phyloP scores from a whole-genome alignment of 352 stramenopile genomes.

The Phytophthora ohioensis region DNA sequence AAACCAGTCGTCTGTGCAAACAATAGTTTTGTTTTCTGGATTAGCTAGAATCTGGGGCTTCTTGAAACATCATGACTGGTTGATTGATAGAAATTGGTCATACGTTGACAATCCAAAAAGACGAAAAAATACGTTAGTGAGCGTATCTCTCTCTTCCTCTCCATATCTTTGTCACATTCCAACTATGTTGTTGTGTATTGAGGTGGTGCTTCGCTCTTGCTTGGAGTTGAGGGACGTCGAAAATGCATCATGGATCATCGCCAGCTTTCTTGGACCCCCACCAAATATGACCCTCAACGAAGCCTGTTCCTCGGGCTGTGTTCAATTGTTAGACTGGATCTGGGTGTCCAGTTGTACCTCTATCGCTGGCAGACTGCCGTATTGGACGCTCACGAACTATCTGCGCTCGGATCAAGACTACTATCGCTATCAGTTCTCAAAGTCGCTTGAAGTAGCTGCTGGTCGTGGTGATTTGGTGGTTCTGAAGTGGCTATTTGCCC shows the following conservation, averaged over 20 bases:
- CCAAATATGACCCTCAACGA: neutral
- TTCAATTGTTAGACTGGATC: conserved; percentile 2
- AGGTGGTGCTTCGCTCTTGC: neutral
- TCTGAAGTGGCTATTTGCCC: neutral
- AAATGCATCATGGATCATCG: neutral
- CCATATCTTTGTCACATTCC: too few relatives aligned
- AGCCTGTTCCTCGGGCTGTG: neutral
- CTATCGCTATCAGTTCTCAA: neutral
- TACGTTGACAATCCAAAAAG: too few relatives aligned
- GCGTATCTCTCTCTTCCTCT: too few relatives aligned
- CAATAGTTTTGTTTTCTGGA: too few relatives aligned
- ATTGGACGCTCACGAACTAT: conserved; percentile 1
- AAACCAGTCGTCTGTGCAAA: too few relatives aligned
- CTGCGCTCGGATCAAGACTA: conserved; percentile 2
- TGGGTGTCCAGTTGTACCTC: neutral
- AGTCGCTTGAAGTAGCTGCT: neutral
- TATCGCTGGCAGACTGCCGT: neutral
- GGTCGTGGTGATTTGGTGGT: neutral
- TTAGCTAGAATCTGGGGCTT: too few relatives aligned
- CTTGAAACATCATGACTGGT: too few relatives aligned
- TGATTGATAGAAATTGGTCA: too few relatives aligned
- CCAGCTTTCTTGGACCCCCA: neutral
- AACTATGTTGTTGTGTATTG: neutral
- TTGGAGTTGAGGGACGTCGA: neutral
- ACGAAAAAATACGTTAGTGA: too few relatives aligned